Conservation (phyloP, 2,329 filamentous ascomycete genomes). For the Parastagonospora nodorum region DNA sequence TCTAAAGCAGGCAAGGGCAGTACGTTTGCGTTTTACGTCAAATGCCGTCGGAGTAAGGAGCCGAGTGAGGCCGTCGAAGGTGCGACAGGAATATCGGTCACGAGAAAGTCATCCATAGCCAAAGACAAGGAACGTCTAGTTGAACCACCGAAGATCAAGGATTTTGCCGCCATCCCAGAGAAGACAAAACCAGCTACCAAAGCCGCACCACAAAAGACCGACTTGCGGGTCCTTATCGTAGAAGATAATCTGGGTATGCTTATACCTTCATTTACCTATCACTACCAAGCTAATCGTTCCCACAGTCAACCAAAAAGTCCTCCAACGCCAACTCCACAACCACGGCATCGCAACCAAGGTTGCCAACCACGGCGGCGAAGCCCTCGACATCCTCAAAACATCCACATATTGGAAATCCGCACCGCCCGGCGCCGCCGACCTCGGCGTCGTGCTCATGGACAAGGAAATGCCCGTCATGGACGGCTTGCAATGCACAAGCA, state of each 20-base stretch:
- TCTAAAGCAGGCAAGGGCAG: conserved; percentile 71
- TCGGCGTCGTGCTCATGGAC: conserved; percentile 46
- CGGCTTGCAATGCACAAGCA: conserved; percentile 44
- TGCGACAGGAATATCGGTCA: conserved; percentile 27
- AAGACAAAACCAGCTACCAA: conserved; percentile 9
- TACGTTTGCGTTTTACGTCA: conserved; percentile 78
- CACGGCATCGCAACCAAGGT: conserved; percentile 53
- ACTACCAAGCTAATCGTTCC: background rate
- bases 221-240: conserved; percentile 49
- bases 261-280: no score
- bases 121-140: conserved; percentile 27
- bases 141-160: conserved; percentile 37
- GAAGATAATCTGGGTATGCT: conserved; percentile 46
- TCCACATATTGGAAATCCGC: conserved; percentile 50
- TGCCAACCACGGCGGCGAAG: conserved; percentile 57
- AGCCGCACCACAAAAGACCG: conserved; percentile 17
- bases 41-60: conserved; percentile 62
- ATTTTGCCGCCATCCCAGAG: conserved; percentile 35
- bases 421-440: conserved; percentile 23
- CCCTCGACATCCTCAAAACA: conserved; percentile 50
- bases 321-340: conserved; percentile 57
- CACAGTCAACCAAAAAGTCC: conserved; percentile 56
- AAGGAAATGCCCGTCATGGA: conserved; percentile 53
- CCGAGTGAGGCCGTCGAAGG: conserved; percentile 40
- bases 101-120: conserved; percentile 37